Base-by-base conservation (phyloP, 371 early-diverging fungal genomes). In the Rhizopus stolonifer region DNA sequence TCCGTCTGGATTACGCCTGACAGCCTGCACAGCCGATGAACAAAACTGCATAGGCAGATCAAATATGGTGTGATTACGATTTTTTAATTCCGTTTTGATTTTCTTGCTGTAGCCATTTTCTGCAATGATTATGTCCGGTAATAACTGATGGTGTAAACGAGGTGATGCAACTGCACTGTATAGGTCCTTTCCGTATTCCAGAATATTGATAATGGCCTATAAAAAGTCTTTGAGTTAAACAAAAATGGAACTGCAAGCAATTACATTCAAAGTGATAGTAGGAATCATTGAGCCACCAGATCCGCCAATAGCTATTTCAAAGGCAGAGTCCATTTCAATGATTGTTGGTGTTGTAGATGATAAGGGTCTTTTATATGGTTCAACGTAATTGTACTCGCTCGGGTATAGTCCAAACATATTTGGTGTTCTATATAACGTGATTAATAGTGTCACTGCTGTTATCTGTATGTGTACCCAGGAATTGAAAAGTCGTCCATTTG, bases 401-500 rank as follows among this genome's bases (percentile, higher is more conserved):
- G 96, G 92, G 21, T 72, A 80, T 13, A 96, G 75, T 10, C 92
- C 94, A 80, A 95, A 95, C 11, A 74, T 70, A 61, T 98, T 95
- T 13, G 90, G 80, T 13, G 70, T 62, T 36, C 74, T 74, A 54
- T 46, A 11, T 19, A 38, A n/a, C 39, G 15, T 7, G 4, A 25
- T 8, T 36, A 29, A n/a, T 2, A 26, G n/a, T 21, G 18, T 14
- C 13, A 19, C 15, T 2, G 17, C 21, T 33, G 26, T 9, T 42
- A n/a, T 17, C 13, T 23, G 36, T 19, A 8, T 2, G 25, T 11
- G 38, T 70, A 74, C 69, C 88, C 88, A 25, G 95, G 95, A 21
- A 93, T 92, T 44, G 91, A 89, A 65, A 99, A 99, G 63, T 99
- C 99, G 67, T 99, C 99, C 90, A 99, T 97, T 63, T 98, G 86